Evolutionary conservation across 331 rosid genomes (phyloP).

Genomic region (Spiraea crenata): DNA sequence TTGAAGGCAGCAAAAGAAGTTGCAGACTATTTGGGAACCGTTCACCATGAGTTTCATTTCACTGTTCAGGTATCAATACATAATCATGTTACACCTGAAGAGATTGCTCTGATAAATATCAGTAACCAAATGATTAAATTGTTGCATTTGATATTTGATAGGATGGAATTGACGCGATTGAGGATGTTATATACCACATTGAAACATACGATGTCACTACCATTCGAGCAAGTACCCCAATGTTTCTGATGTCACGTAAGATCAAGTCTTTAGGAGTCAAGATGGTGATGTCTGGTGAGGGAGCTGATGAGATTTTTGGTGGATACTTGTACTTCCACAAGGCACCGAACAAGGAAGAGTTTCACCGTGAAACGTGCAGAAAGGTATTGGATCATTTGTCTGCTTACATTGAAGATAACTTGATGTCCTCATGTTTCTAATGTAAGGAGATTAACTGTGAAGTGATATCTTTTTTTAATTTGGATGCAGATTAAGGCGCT

Average conservation of each 20-base stretch:
- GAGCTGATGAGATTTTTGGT: slow-evolving; percentile 92
- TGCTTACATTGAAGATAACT: not conserved
- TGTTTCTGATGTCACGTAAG: slow-evolving; percentile 95
- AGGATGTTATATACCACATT: slow-evolving; percentile 83
- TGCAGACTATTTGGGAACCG: slow-evolving; percentile 84
- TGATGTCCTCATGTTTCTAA: not conserved
- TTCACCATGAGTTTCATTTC: slow-evolving; percentile 82
- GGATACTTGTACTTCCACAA: slow-evolving; percentile 96
- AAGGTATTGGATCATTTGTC: slow-evolving; percentile 47
- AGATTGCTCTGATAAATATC: not conserved
- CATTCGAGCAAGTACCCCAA: slow-evolving; percentile 85
- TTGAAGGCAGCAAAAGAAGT: slow-evolving; percentile 91
- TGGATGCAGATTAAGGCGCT: slow-evolving; percentile 77
- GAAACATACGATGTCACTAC: slow-evolving; percentile 95
- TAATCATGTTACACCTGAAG: not conserved
- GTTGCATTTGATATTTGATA: slow-evolving; percentile 27
- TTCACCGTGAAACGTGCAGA: slow-evolving; percentile 85
- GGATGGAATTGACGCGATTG: slow-evolving; percentile 98
- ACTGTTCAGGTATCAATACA: slow-evolving; percentile 63
- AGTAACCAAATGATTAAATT: not conserved
- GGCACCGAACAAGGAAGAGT: slow-evolving; percentile 95
- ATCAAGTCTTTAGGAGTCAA: slow-evolving; percentile 89
- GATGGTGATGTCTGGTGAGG: slow-evolving; percentile 94
- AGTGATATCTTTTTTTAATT: not conserved
- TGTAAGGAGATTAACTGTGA: slow-evolving; percentile 5